A percentile compares a stretch with the other conserved stretches of the same genome.
phyloP scores from a whole-genome alignment of 257 asterid genomes.

The Nyctanthes arbortristis region DNA sequence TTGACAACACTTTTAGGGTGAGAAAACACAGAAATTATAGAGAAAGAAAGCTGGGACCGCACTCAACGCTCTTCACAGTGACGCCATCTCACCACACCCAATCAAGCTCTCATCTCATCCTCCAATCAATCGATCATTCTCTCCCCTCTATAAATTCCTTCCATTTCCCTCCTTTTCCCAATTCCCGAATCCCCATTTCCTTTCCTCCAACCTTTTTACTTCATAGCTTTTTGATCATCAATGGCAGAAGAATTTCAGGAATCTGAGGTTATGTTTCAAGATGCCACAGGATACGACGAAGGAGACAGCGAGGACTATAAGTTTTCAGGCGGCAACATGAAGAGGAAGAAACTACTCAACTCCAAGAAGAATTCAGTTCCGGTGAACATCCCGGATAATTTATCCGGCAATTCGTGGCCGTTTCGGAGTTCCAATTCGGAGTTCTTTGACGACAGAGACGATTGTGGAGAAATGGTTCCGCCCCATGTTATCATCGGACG shows the following conservation, averaged over 20 bases:
- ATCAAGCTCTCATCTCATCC: slow-evolving; percentile 33
- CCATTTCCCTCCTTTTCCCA: slow-evolving; percentile 22
- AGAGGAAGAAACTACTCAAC: slow-evolving; percentile 36
- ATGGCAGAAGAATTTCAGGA: slow-evolving; percentile 81
- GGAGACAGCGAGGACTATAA: not conserved
- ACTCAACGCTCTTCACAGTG: slow-evolving; percentile 39
- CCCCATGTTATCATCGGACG: slow-evolving; percentile 72
- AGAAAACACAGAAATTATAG: not conserved
- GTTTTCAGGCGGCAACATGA: slow-evolving; percentile 19
- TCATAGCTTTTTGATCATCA: not conserved
- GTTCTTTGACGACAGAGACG: slow-evolving; percentile 23
- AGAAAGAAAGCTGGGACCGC: slow-evolving; percentile 42
- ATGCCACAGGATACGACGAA: slow-evolving; percentile 21
- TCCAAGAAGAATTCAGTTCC: slow-evolving; percentile 38
- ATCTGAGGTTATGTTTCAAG: slow-evolving; percentile 59
- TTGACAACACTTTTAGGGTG: slow-evolving; percentile 22
- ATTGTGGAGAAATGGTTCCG: slow-evolving; percentile 61
- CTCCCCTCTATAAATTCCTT: slow-evolving; percentile 47
- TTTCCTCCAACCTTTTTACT: not conserved
- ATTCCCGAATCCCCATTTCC: slow-evolving; percentile 21
- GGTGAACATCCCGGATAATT: slow-evolving; percentile 52
- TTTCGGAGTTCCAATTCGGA: slow-evolving; percentile 30
- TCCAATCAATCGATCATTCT: slow-evolving; percentile 37
- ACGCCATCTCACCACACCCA: slow-evolving; percentile 36
- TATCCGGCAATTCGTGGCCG: slow-evolving; percentile 31